Evolutionary conservation across 805 yeast genomes (phyloP).

Genomic region (Metschnikowia koreensis): DNA sequence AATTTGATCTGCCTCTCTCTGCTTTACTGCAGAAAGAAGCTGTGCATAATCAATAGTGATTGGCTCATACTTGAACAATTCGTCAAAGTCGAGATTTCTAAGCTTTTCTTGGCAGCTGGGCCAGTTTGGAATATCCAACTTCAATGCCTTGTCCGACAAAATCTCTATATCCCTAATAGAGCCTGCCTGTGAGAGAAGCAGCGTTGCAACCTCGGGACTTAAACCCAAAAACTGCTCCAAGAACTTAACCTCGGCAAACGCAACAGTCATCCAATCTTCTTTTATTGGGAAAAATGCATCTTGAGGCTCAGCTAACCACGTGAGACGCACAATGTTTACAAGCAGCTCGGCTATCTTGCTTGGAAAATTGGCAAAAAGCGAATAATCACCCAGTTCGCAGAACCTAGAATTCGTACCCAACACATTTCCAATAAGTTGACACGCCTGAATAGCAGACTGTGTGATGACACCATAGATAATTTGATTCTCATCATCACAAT

Average conservation of each 20-base stretch:
- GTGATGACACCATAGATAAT: conserved; percentile 10
- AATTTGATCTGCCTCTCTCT: conserved; percentile 5
- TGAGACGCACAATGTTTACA: conserved; percentile 5
- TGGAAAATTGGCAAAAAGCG: conserved; percentile 10
- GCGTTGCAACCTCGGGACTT: not conserved
- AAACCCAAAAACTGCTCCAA: conserved; percentile 2
- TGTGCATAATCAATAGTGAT: not conserved
- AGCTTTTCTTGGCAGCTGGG: conserved; percentile 2
- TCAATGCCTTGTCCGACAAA: conserved; percentile 2
- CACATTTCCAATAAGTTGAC: conserved; percentile 3
- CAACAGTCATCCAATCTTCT: conserved; percentile 13
- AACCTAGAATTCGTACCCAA: conserved; percentile 13
- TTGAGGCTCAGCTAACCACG: conserved; percentile 9
- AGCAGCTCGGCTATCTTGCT: conserved; percentile 5
- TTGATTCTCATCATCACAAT: conserved; percentile 11
- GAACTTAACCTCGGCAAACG: conserved; percentile 9
- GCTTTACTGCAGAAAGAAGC: not conserved
- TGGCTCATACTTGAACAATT: conserved; percentile 10
- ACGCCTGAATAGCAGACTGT: conserved; percentile 5
- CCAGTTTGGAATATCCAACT: conserved; percentile 8
- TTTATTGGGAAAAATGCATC: conserved; percentile 13
- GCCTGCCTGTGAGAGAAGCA: conserved; percentile 5
- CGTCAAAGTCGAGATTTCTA: conserved; percentile 1
- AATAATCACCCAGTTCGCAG: conserved; percentile 4
- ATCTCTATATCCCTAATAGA: conserved; percentile 2